Base-by-base conservation (phyloP, 2,329 filamentous ascomycete species). In the Amesomyces nigricolor region DNA sequence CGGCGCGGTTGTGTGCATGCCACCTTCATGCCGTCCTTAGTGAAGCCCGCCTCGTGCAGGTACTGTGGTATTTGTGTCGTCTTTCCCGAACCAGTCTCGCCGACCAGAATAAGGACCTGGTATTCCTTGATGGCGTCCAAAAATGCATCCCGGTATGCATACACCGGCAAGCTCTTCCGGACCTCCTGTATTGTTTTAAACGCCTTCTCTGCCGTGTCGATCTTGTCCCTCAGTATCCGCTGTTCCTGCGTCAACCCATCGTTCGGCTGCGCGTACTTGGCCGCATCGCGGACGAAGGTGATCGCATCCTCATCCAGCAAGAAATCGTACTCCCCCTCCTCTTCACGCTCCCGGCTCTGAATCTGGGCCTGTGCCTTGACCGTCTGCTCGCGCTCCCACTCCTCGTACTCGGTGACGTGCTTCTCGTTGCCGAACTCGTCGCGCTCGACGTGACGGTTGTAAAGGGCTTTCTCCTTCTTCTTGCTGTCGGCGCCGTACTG, bases 41-140 rank as follows among this genome's bases (percentile, higher is more conserved):
- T 95, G 64, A 88, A 95, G 1, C 91, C 91, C 0, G 89, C 89
- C 70, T 97, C 92, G 64, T 95, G 87, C 0, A 97, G 79, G 67
- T 95, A 99, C 66, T 97, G 94, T 0, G 92, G 90, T 14, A 97
- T 75, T 68, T 99, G 94, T 0, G 94, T 99, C 0, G 92, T 96
- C 72, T 99, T 99, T 64, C 94, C 94, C 63, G 86, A 91, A 51
- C 94, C 94, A 0, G 94, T 99, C 70, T 97, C 91, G 67, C 90
- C 94, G 2, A 96, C 91, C 52, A 99, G 86, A 56, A 99, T 90
- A 10, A 99, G 72, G 13, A 95, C 83, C 66, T 96, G 94, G 62
- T 91, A 86, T 51, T 95, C 78, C 35, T 85, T 81, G n/a, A 97
- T 77, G 0, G 94, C 94, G n/a, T 85, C 81, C 19, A 99, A 78